Base-by-base conservation (phyloP, 495 filamentous ascomycete species). In the Bryoglossum gracile region DNA sequence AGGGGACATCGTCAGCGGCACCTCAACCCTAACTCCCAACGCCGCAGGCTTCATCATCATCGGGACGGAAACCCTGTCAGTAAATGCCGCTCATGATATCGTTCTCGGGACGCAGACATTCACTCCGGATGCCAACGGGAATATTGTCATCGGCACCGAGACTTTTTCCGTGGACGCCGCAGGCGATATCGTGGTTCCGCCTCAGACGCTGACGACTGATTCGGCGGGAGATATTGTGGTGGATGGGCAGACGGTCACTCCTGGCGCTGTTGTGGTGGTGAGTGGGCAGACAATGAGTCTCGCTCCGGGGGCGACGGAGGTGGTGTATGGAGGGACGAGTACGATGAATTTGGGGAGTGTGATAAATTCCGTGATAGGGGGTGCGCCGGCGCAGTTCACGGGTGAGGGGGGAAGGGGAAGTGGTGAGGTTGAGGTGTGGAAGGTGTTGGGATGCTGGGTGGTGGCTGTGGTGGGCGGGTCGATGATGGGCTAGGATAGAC, bases 1-100 rank as follows among this genome's bases (percentile, higher is more conserved):
- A 5, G 26, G 26, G 5, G 26, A 30, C 26, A 30, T 30, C 5
- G 13, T 30, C 26, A 30, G 5, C 26, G 26, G 26, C 26, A 6
- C 26, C 26, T 24, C 25, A 44, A 44, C 42, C 24, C 17, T 44
- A 44, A 44, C 8, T 26, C 42, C 42, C 11, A 30, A 30, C 26
- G 26, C 26, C 5, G 26, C 26, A 30, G 26, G 26, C 26, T 5
- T 13, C 26, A 30, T 13, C 5, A 13, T 13, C 6, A 30, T 30
- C 26, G 26, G 5, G 5, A 30, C 26, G 6, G 26, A 30, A 30
- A 30, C 26, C 6, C 26, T 30, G 5, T 6, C 13, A 5, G 26
- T 30, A 13, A 30, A 30, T 13, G 26, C 6, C 5, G n/a, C n/a
- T n/a, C n/a, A n/a, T n/a, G n/a, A n/a, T n/a, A n/a, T n/a, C n/a